These are phyloP conservation scores for Suhomyces bribrorum DNA, from an alignment of 1,139 yeast genomes.

Conservation along the genomic window DNA sequence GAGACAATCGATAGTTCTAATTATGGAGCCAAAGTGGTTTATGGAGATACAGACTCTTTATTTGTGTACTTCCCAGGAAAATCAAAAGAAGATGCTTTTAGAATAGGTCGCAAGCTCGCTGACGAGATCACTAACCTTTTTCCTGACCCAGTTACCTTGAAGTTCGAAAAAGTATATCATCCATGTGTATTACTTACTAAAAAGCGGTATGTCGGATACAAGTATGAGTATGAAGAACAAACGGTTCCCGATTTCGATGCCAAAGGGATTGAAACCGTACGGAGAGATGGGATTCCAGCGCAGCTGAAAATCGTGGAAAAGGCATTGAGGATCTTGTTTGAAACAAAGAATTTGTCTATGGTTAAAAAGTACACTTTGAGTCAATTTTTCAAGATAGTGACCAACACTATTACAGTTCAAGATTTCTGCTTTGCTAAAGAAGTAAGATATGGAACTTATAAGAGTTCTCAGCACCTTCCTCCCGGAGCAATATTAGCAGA, in stretches of 20 bases:
- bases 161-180: conserved; percentile 90
- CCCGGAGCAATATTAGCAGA: conserved; percentile 88
- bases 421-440: conserved; percentile 94
- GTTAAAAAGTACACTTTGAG: conserved; percentile 65
- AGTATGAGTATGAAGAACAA: conserved; percentile 63
- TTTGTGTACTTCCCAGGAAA: conserved; percentile 90
- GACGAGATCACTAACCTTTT: conserved; percentile 59
- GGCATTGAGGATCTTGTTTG: conserved; percentile 66
- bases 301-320: conserved; percentile 81
- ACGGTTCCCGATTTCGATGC: conserved; percentile 77
- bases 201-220: conserved; percentile 84
- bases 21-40: conserved; percentile 92
- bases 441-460: conserved; percentile 81
- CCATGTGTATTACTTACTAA: conserved; percentile 83
- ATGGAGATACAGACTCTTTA: conserved; percentile 94
- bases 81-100: conserved; percentile 73
- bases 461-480: conserved; percentile 69
- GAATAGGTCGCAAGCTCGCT: conserved; percentile 71
- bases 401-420: conserved; percentile 62
- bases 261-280: conserved; percentile 90
- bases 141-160: conserved; percentile 79
- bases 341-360: conserved; percentile 65
- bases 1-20: conserved; percentile 60
- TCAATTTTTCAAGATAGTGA: conserved; percentile 66
- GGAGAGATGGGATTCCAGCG: conserved; percentile 94